Percentiles rank a stretch among this genome's conserved stretches.
Evolutionary conservation across 192 early-diverging fungal species (phyloP).

Genomic region (Kappamyces sp.): DNA sequence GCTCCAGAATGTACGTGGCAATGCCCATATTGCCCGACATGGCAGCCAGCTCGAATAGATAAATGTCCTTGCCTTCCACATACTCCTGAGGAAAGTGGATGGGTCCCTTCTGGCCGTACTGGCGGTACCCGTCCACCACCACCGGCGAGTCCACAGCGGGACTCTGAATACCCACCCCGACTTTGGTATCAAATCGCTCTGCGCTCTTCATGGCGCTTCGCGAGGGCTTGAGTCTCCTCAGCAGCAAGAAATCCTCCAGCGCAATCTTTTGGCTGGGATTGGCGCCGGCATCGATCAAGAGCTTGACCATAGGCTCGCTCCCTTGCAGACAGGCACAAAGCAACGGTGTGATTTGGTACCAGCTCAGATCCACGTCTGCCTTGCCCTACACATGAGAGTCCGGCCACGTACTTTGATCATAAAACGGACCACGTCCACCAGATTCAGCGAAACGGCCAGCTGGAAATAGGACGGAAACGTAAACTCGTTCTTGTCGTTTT

Average conservation of each 20-base stretch:
- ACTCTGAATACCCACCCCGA: background rate
- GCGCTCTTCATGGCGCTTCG: constrained; percentile 5
- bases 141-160: background rate
- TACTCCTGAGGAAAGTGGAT: constrained; percentile 24
- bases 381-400: constrained; percentile 4
- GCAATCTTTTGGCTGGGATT: constrained; percentile 28
- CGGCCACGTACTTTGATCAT: constrained; percentile 44
- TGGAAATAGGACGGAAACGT: constrained; percentile 46
- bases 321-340: constrained; percentile 36
- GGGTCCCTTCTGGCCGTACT: constrained; percentile 16
- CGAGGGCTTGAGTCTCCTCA: constrained; percentile 28
- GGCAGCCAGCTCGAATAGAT: constrained; percentile 36
- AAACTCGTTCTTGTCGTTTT: constrained; percentile 15
- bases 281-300: constrained; percentile 41
- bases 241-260: constrained; percentile 32
- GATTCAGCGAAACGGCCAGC: constrained; percentile 37
- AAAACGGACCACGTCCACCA: constrained; percentile 34
- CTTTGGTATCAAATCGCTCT: background rate
- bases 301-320: constrained; percentile 20
- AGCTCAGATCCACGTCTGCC: constrained; percentile 37
- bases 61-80: constrained; percentile 27
- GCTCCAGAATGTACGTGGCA: constrained; percentile 22
- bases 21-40: constrained; percentile 28
- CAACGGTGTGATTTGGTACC: constrained; percentile 50
- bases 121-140: background rate